Conservation (phyloP, 1,284 basidiomycete genomes). For the Naganishia sp. region DNA sequence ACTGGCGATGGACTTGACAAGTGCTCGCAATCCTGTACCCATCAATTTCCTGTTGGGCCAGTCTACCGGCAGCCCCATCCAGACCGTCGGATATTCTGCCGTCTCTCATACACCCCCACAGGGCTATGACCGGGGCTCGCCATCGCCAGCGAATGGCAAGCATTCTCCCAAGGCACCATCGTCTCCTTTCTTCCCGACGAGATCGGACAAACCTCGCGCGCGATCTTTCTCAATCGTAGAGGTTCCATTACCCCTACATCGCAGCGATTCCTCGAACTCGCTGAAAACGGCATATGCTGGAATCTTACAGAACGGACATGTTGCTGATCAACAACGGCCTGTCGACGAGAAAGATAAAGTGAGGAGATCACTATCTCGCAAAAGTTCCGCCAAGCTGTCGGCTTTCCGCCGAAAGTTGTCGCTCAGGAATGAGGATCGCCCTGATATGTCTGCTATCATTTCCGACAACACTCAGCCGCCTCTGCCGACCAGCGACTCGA, state of each 20-base stretch:
- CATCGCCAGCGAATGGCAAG: slow-evolving; percentile 9
- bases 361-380: slow-evolving; percentile 12
- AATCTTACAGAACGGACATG: background rate
- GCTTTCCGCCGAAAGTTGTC: slow-evolving; percentile 18
- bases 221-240: slow-evolving; percentile 15
- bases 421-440: slow-evolving; percentile 10
- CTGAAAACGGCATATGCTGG: slow-evolving; percentile 10
- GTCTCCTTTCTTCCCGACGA: slow-evolving; percentile 21
- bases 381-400: slow-evolving; percentile 11
- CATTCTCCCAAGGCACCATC: slow-evolving; percentile 10
- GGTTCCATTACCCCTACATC: slow-evolving; percentile 8
- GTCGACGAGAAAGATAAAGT: background rate
- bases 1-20: slow-evolving; percentile 15
- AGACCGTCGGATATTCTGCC: background rate
- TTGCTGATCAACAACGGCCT: background rate
- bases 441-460: slow-evolving; percentile 5
- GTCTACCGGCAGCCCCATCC: background rate
- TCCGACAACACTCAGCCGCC: background rate
- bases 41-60: slow-evolving; percentile 20
- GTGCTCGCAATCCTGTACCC: slow-evolving; percentile 21
- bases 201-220: slow-evolving; percentile 12
- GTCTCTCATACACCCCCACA: background rate
- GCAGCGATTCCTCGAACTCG: slow-evolving; percentile 6
- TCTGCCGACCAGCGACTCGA: background rate
- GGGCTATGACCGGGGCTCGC: background rate